These are phyloP conservation scores for Hypholoma fasciculare DNA, from an alignment of 768 basidiomycete species.

Conservation along the genomic window DNA sequence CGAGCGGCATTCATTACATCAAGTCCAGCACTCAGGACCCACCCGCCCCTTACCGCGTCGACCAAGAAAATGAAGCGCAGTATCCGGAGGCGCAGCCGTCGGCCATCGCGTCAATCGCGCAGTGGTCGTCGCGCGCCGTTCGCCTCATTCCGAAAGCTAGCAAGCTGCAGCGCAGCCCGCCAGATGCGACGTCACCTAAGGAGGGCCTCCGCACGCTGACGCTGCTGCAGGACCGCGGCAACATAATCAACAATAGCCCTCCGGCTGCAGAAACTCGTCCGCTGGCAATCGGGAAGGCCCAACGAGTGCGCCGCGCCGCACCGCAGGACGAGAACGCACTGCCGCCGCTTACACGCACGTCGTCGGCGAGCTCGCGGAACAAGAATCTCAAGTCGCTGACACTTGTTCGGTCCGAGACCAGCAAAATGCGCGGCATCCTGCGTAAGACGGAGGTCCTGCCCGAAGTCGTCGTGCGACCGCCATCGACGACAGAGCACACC, in stretches of 20 bases:
- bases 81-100: conserved; percentile 26
- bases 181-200: conserved; percentile 39
- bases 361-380: conserved; percentile 11
- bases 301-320: conserved; percentile 32
- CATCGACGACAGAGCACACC: conserved; percentile 48
- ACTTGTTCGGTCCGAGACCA: conserved; percentile 63
- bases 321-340: conserved; percentile 42
- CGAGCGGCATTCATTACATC: conserved; percentile 54
- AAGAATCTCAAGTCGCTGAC: conserved; percentile 59
- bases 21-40: conserved; percentile 42
- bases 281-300: conserved; percentile 58
- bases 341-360: conserved; percentile 25
- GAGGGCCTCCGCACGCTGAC: conserved; percentile 60
- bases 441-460: conserved; percentile 58
- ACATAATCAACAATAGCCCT: conserved; percentile 35
- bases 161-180: conserved; percentile 45
- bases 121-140: conserved; percentile 51
- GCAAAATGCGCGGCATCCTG: conserved; percentile 57
- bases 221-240: conserved; percentile 61
- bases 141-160: conserved; percentile 54
- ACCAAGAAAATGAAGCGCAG: conserved; percentile 10
- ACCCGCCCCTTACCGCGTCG: conserved; percentile 20
- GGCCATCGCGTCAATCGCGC: conserved; percentile 37
- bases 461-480: conserved; percentile 61
- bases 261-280: conserved; percentile 45